Evolutionary conservation across 148 eudicot species (phyloP).

Genomic region (Vaccinium vitisidaea): DNA sequence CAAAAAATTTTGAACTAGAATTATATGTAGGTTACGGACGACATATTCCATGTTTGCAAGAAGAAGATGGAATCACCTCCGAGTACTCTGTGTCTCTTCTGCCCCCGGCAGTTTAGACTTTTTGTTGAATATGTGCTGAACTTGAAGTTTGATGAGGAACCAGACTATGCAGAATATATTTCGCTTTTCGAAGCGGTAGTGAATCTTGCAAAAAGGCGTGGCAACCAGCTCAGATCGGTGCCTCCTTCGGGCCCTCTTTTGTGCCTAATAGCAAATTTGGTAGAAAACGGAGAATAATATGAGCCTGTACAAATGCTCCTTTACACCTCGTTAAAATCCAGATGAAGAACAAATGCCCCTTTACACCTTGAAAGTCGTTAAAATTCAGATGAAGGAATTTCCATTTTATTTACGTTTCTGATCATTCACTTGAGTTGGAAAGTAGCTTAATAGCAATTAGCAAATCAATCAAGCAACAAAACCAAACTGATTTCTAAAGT

Average conservation of each 20-base stretch:
- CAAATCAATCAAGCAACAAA: background rate
- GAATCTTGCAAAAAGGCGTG: too few relatives aligned
- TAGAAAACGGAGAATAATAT: background rate
- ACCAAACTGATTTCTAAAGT: background rate
- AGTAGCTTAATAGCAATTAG: background rate
- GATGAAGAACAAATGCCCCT: background rate
- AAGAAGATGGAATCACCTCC: constrained; percentile 83
- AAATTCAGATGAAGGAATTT: background rate
- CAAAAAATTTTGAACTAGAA: too few relatives aligned
- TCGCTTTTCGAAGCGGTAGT: constrained; percentile 70
- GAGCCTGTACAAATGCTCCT: background rate
- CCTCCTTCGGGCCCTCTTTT: too few relatives aligned
- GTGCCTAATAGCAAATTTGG: too few relatives aligned
- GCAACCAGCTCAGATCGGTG: too few relatives aligned
- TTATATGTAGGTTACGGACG: constrained; percentile 54
- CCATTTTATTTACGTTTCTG: background rate
- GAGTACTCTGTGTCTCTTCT: constrained; percentile 49
- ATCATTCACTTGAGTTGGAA: background rate
- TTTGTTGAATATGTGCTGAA: constrained; percentile 70
- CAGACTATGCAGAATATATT: constrained; percentile 70
- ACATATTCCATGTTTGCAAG: constrained; percentile 72
- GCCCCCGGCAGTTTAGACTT: constrained; percentile 57
- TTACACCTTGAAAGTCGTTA: background rate
- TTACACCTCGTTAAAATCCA: background rate
- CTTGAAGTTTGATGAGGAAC: constrained; percentile 76